Conservation (phyloP, 2,329 filamentous ascomycete species). For the Tolypocladium cylindrosporum region DNA sequence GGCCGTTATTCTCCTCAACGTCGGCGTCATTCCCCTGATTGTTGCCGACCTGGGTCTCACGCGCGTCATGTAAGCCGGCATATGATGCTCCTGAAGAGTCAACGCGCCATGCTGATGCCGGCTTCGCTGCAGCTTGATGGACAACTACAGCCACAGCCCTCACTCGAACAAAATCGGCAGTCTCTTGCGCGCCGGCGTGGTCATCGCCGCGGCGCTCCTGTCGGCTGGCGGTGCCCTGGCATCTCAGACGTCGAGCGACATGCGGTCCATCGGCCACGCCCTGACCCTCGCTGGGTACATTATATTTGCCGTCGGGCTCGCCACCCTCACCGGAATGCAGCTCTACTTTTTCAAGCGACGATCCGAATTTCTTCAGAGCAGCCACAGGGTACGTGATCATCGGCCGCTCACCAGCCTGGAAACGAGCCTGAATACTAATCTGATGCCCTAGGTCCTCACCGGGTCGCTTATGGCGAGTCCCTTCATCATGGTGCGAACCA, state of each 20-base stretch:
- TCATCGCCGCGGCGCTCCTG: slow-evolving; percentile 9
- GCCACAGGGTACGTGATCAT: slow-evolving; percentile 4
- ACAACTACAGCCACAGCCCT: slow-evolving; percentile 12
- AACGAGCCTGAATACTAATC: not conserved
- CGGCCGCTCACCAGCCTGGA: not conserved
- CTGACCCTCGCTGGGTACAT: slow-evolving; percentile 13
- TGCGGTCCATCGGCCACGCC: slow-evolving; percentile 2
- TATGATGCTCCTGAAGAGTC: not conserved
- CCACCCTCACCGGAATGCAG: slow-evolving; percentile 8
- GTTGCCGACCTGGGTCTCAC: slow-evolving; percentile 14
- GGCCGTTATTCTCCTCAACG: slow-evolving; percentile 16
- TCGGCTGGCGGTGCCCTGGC: slow-evolving; percentile 10
- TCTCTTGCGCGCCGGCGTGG: slow-evolving; percentile 7
- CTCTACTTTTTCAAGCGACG: slow-evolving; percentile 6
- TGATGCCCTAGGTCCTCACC: slow-evolving; percentile 4
- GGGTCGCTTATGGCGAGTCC: slow-evolving; percentile 10
- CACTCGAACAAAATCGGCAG: slow-evolving; percentile 7
- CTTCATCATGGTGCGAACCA: slow-evolving; percentile 10
- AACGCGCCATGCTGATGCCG: not conserved
- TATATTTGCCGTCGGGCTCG: slow-evolving; percentile 10
- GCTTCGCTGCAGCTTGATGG: slow-evolving; percentile 7
- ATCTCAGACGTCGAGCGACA: not conserved
- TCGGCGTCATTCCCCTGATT: slow-evolving; percentile 17
- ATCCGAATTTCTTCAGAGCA: slow-evolving; percentile 7
- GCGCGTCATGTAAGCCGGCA: slow-evolving; percentile 13